Evolutionary conservation across 2,329 filamentous ascomycete species (phyloP), one percentile per base, ranked within the genome.

Genomic region (Scedosporium dehoogii): DNA sequence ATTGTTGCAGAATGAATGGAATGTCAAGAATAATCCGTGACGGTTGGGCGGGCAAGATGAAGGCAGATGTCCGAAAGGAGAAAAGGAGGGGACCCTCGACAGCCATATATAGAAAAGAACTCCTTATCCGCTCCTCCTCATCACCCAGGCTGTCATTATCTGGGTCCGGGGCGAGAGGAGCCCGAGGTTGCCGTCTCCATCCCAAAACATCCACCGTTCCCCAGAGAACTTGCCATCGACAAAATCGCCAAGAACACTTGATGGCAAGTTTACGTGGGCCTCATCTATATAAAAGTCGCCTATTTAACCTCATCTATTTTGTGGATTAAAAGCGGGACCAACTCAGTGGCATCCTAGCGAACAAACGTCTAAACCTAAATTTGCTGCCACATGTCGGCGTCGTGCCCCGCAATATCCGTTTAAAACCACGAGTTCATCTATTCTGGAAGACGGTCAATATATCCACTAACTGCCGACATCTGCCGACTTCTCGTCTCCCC

Each of bases 281-380:
- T 55, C 51, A 55, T 55, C 51, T 55, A 55, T 55, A 23, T 55
- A 55, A 55, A 55, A 55, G 51, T 55, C 51, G 51, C 51, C 51
- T 55, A 29, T 55, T 29, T 27, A 55, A 14, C 51, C 51, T 55
- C 51, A 55, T 55, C 51, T 55, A 55, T 55, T 55, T 9, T 14
- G 12, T 21, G 51, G 51, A 55, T 55, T 55, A 55, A 55, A 55
- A 55, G 51, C 51, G 51, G 51, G 51, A 23, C 51, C 51, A 6
- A 55, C 6, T 55, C 23, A 27, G 18, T 27, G 16, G 44, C 18
- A 48, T 48, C 16, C 18, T 48, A 21, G 44, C 44, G 44, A 48
- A 48, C 44, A 48, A 1, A 48, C 44, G 16, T 48, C 44, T 4
- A 21, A 48, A 48, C n/a, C 51, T 55, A 55, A 55, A 55, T 55